These are phyloP conservation scores for Aspergillus coremiiformis DNA, from an alignment of 495 filamentous ascomycete species.

Conservation along the genomic window DNA sequence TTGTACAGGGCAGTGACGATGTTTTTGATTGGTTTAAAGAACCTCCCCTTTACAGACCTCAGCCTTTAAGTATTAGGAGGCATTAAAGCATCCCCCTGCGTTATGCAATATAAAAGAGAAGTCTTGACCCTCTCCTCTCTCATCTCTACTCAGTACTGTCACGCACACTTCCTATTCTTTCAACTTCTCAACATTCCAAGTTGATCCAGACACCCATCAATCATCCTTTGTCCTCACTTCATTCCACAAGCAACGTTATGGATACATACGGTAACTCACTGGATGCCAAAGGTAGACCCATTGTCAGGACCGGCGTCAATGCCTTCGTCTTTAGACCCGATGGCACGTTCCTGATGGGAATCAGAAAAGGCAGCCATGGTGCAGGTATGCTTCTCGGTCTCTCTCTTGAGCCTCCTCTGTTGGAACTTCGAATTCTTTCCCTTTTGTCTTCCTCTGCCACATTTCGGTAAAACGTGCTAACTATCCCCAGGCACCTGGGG, in stretches of 20 bases:
- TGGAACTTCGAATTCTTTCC: neutral
- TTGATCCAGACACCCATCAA: neutral
- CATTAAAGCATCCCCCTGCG: neutral
- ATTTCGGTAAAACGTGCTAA: neutral
- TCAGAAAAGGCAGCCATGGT: slow-evolving; percentile 31
- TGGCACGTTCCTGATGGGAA: slow-evolving; percentile 29
- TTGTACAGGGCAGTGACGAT: neutral
- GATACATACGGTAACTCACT: no score
- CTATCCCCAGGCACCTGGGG: slow-evolving; percentile 12
- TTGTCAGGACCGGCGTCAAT: slow-evolving; percentile 22
- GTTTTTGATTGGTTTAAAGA: neutral
- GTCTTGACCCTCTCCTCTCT: neutral
- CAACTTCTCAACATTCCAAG: neutral
- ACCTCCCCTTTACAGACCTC: neutral
- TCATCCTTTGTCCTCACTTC: no score
- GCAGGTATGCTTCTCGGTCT: slow-evolving; percentile 17
- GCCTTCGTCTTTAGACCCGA: slow-evolving; percentile 26
- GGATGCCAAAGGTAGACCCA: slow-evolving; percentile 11
- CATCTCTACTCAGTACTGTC: neutral
- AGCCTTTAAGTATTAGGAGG: no score
- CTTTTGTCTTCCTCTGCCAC: neutral
- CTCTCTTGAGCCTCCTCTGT: neutral
- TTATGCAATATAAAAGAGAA: neutral
- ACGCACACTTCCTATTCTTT: neutral
- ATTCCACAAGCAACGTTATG: neutral